Evolutionary conservation across 2,329 filamentous ascomycete species (phyloP).

Genomic region (Fusarium palustre): DNA sequence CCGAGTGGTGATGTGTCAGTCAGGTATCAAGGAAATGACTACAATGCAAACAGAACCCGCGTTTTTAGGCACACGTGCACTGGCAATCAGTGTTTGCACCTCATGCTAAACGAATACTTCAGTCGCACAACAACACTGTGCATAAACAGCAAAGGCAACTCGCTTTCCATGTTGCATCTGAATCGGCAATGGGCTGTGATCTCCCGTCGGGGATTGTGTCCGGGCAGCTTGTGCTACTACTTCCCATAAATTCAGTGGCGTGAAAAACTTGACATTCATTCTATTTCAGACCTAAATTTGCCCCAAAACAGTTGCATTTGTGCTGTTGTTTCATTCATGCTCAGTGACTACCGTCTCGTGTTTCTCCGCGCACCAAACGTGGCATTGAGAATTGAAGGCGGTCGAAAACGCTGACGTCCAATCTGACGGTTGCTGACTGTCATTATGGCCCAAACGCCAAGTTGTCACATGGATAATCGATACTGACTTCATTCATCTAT

Average conservation of each 20-base stretch:
- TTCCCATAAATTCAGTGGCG: neutral
- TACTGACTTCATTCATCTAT: too few relatives aligned
- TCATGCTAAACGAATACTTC: neutral
- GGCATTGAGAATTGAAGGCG: too few relatives aligned
- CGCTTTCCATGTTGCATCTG: fast-evolving
- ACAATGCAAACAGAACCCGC: neutral
- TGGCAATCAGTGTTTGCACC: neutral
- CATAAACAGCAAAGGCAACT: neutral
- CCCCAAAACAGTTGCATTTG: fast-evolving
- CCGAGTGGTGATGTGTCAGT: neutral
- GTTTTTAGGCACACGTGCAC: neutral
- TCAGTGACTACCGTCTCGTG: neutral
- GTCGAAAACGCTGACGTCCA: too few relatives aligned
- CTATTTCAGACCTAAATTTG: neutral
- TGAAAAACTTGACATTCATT: neutral
- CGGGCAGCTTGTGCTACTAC: neutral
- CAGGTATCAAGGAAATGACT: neutral
- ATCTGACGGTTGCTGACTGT: too few relatives aligned
- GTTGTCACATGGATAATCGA: too few relatives aligned
- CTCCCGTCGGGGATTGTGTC: neutral
- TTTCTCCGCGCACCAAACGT: neutral
- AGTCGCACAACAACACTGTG: neutral
- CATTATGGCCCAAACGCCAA: too few relatives aligned
- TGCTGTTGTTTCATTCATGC: neutral
- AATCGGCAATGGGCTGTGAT: neutral